A percentile compares a stretch with the other conserved stretches of the same genome.
Conservation (phyloP, 1,139 yeast species). For the Saccharomyces uvarum region DNA sequence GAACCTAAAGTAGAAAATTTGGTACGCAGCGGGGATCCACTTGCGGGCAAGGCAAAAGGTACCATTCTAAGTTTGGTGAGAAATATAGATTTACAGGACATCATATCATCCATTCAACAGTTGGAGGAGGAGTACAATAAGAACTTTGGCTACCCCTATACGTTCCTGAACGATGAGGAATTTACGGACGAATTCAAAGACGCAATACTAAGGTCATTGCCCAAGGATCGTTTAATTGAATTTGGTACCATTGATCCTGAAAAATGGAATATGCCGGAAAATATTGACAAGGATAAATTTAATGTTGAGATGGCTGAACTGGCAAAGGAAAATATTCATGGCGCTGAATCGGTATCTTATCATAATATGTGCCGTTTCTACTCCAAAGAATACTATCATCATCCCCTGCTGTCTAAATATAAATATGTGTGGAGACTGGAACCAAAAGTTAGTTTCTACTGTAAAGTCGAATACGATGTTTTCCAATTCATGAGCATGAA, state of each 20-base stretch:
- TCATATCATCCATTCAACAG: conserved; percentile 46
- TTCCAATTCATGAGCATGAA: conserved; percentile 65
- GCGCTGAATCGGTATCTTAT: conserved; percentile 67
- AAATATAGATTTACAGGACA: conserved; percentile 47
- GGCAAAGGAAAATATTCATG: conserved; percentile 54
- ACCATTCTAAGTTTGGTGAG: conserved; percentile 66
- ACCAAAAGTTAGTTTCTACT: conserved; percentile 73
- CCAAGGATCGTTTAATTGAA: conserved; percentile 40
- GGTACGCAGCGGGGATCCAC: conserved; percentile 21
- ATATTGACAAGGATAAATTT: conserved; percentile 35
- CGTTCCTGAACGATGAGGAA: conserved; percentile 64
- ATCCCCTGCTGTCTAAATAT: conserved; percentile 52
- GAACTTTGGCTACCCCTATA: conserved; percentile 72
- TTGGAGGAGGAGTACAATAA: conserved; percentile 59
- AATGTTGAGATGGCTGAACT: conserved; percentile 46
- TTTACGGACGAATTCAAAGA: conserved; percentile 52
- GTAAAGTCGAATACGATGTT: conserved; percentile 70
- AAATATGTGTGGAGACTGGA: conserved; percentile 90
- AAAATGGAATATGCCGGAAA: conserved; percentile 60
- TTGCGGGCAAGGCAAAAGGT: conserved; percentile 49
- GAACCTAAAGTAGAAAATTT: conserved; percentile 45
- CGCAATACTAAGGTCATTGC: conserved; percentile 36
- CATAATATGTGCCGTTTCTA: conserved; percentile 76
- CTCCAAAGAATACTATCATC: conserved; percentile 70
- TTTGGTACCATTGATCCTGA: conserved; percentile 48